Evolutionary conservation across 2,329 filamentous ascomycete genomes (phyloP).

Genomic region (Colletotrichum sp.): DNA sequence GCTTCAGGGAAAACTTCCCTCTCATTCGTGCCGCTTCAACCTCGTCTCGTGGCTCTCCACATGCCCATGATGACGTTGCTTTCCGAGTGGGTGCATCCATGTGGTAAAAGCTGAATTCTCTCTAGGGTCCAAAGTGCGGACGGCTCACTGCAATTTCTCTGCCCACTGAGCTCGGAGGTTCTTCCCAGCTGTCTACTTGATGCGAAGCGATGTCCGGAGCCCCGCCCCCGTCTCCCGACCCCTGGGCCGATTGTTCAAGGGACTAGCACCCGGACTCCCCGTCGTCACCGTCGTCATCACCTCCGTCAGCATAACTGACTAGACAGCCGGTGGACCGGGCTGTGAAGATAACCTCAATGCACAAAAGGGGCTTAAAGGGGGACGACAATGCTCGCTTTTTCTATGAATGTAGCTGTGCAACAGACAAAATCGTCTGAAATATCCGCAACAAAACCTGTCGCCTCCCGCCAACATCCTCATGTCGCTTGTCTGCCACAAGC

Average conservation of each 20-base stretch:
- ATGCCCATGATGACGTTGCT: background rate
- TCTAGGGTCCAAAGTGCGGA: background rate
- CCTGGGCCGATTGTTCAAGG: background rate
- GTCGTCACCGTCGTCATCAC: background rate
- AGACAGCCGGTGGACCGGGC: background rate
- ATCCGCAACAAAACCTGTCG: background rate
- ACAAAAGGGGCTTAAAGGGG: background rate
- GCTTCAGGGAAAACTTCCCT: background rate
- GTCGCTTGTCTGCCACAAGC: background rate
- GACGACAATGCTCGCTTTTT: background rate
- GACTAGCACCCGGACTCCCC: background rate
- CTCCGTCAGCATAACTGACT: background rate
- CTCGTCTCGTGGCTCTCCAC: background rate
- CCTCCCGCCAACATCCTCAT: background rate
- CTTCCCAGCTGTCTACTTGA: constrained; percentile 2
- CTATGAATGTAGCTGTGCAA: background rate
- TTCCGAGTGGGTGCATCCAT: background rate
- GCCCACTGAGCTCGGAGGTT: background rate
- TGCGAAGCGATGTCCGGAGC: constrained; percentile 8
- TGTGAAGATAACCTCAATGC: background rate
- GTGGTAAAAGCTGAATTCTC: background rate
- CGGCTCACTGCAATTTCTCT: background rate
- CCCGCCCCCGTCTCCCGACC: constrained; percentile 5
- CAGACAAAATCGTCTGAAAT: background rate
- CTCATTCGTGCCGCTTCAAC: background rate